Evolutionary conservation across 1,284 basidiomycete species (phyloP).

Genomic region (Rhodotorula sp.): DNA sequence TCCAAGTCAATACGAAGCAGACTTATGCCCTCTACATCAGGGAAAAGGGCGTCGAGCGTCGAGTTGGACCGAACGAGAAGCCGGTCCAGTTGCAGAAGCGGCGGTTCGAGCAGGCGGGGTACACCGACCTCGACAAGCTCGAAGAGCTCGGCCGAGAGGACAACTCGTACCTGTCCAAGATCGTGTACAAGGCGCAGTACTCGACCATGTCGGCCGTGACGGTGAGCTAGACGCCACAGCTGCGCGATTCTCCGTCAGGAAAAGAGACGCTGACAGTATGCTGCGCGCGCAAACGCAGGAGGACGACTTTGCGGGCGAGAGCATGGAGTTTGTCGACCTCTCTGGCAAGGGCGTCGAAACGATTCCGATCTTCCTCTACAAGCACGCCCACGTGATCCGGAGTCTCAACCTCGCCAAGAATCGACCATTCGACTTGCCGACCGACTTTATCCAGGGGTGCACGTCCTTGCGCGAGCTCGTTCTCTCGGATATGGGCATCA

Average conservation of each 20-base stretch:
- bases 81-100: constrained; percentile 83
- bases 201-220: constrained; percentile 18
- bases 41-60: constrained; percentile 60
- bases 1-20: constrained; percentile 36
- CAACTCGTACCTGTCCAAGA: constrained; percentile 81
- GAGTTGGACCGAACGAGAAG: constrained; percentile 74
- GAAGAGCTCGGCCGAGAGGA: constrained; percentile 80
- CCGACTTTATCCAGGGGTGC: constrained; percentile 94
- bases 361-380: constrained; percentile 85
- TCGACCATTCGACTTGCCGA: constrained; percentile 92
- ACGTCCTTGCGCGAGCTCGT: constrained; percentile 78
- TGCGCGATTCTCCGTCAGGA: too few relatives aligned
- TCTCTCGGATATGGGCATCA: constrained; percentile 91
- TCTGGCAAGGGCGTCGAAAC: constrained; percentile 79
- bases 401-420: constrained; percentile 89
- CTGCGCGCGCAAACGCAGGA: constrained; percentile 46
- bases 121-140: constrained; percentile 73
- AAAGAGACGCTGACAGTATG: not conserved
- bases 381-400: constrained; percentile 80
- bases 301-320: constrained; percentile 71
- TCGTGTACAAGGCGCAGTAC: constrained; percentile 60
- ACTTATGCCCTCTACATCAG: constrained; percentile 31
- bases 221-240: not conserved
- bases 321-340: constrained; percentile 81
- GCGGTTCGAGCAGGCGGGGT: constrained; percentile 86